Conservation (phyloP, 352 stramenopile genomes). For the Globisporangium spiculum region DNA sequence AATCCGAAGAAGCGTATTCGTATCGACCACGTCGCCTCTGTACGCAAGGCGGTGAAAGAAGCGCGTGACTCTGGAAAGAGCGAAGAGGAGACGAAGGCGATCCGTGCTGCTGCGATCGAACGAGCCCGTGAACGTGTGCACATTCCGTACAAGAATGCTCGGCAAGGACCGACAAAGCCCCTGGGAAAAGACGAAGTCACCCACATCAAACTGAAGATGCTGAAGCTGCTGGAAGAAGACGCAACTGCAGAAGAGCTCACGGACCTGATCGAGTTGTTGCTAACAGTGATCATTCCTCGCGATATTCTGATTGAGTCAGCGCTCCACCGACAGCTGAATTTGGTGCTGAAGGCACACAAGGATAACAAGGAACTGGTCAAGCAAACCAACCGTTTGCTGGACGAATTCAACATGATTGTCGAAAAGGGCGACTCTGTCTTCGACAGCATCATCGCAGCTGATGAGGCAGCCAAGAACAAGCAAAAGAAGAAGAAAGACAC, state of each 20-base stretch:
- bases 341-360: conserved; percentile 76
- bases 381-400: conserved; percentile 74
- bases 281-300: conserved; percentile 74
- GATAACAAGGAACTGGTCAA: conserved; percentile 87
- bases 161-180: conserved; percentile 67
- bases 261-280: conserved; percentile 76
- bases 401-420: conserved; percentile 78
- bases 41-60: conserved; percentile 77
- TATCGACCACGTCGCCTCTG: conserved; percentile 84
- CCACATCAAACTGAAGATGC: conserved; percentile 84
- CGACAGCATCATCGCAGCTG: conserved; percentile 9
- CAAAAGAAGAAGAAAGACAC: conserved; percentile 46
- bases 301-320: conserved; percentile 75
- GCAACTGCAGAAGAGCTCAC: conserved; percentile 73
- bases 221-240: conserved; percentile 83
- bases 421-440: conserved; percentile 34
- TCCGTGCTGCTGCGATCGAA: conserved; percentile 73
- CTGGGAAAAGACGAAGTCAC: conserved; percentile 79
- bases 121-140: conserved; percentile 71
- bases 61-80: conserved; percentile 68
- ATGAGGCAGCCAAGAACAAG: conserved; percentile 20
- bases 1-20: conserved; percentile 80
- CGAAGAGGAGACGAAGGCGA: conserved; percentile 74
- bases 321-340: conserved; percentile 69
- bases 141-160: conserved; percentile 76